These are phyloP conservation scores for Tricholoma sp. DNA, from an alignment of 768 basidiomycete genomes.

Conservation along the genomic window DNA sequence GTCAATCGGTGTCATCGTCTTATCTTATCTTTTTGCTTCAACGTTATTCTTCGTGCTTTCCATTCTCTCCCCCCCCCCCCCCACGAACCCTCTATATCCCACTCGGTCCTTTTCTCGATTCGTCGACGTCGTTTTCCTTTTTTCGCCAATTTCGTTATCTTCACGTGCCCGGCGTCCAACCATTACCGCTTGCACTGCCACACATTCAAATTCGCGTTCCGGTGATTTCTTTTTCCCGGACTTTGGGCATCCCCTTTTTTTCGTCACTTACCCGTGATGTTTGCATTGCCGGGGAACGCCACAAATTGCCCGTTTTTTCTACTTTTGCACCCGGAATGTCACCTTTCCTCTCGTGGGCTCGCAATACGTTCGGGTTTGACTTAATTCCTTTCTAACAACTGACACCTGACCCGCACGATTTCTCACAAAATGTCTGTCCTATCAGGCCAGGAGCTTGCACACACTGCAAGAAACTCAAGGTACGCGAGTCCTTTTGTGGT, in stretches of 20 bases:
- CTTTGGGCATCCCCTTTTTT: conserved; percentile 4
- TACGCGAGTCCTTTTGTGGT: conserved; percentile 28
- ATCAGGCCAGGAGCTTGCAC: conserved; percentile 75
- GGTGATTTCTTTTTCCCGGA: conserved; percentile 2
- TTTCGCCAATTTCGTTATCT: background rate
- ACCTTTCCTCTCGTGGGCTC: background rate
- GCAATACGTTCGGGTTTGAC: conserved; percentile 7
- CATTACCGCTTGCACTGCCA: conserved; percentile 13
- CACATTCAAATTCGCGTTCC: background rate
- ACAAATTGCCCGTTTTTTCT: background rate
- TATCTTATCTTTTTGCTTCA: background rate
- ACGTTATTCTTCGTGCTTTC: background rate
- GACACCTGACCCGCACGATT: conserved; percentile 4
- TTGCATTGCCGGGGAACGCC: conserved; percentile 7
- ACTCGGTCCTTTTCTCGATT: background rate
- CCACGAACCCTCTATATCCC: background rate
- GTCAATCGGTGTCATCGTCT: background rate
- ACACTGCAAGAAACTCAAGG: conserved; percentile 87
- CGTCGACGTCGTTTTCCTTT: background rate
- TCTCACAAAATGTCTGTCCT: background rate
- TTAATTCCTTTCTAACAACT: conserved; percentile 1
- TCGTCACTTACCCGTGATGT: background rate
- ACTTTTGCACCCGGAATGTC: background rate
- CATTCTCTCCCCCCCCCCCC: no score
- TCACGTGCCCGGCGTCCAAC: background rate